phyloP scores from a whole-genome alignment of 73 alveolate species.

The Uronychia setigera region DNA sequence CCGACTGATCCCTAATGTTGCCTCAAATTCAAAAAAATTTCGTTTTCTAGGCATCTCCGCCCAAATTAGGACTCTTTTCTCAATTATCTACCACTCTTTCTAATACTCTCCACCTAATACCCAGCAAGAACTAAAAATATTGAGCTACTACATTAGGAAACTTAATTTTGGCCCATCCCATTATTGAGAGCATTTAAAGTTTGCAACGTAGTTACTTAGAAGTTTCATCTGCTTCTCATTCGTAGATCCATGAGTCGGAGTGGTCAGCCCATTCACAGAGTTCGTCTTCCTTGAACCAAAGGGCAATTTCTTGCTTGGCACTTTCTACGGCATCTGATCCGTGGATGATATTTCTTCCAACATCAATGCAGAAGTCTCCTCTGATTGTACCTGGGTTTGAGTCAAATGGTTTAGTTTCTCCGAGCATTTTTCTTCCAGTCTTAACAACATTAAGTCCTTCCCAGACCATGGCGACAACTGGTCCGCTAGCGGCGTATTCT shows the following conservation, averaged over 20 bases:
- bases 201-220: not conserved
- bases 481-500: slow-evolving; percentile 93
- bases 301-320: slow-evolving; percentile 95
- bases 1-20: slow-evolving; percentile 27
- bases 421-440: slow-evolving; percentile 95
- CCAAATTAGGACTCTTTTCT: no score
- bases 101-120: not conserved
- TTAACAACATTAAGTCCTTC: slow-evolving; percentile 95
- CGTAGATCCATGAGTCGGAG: slow-evolving; percentile 94
- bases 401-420: slow-evolving; percentile 96
- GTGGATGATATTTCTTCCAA: slow-evolving; percentile 97
- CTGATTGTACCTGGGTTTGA: slow-evolving; percentile 98
- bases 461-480: slow-evolving; percentile 99
- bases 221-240: slow-evolving; percentile 45
- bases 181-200: no score
- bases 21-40: not conserved
- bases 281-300: slow-evolving; percentile 96
- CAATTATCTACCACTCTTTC: not conserved
- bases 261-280: slow-evolving; percentile 83
- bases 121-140: not conserved
- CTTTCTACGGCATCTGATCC: slow-evolving; percentile 96
- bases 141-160: not conserved
- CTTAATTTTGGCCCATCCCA: not conserved
- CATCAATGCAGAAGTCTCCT: slow-evolving; percentile 97
- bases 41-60: not conserved